These are phyloP conservation scores for Volvox africanus DNA, from an alignment of 139 green algal genomes.

Conservation along the genomic window DNA sequence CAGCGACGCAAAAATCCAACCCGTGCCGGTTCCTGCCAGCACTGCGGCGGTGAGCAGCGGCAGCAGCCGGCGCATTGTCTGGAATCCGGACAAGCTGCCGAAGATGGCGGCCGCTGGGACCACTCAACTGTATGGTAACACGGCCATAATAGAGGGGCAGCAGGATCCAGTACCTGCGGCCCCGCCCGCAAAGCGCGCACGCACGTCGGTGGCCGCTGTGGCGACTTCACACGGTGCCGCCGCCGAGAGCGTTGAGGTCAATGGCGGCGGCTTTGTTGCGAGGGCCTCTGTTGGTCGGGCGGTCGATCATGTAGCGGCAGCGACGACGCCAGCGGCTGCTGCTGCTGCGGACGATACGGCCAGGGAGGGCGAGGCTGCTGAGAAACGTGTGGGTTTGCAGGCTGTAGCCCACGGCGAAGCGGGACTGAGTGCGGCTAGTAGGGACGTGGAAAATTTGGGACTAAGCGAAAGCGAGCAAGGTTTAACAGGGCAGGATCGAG, in stretches of 20 bases:
- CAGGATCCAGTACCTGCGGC: background rate
- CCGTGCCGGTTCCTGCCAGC: background rate
- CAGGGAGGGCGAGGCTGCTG: background rate
- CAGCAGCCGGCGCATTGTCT: conserved; percentile 22
- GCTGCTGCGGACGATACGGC: background rate
- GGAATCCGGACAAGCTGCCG: conserved; percentile 4
- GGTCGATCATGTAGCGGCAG: background rate
- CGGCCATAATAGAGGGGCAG: background rate
- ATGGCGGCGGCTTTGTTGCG: background rate
- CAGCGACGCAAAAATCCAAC: background rate
- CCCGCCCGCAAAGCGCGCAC: background rate
- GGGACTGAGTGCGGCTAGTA: background rate
- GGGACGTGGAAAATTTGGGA: background rate
- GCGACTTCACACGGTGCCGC: background rate
- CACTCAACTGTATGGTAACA: too few relatives aligned
- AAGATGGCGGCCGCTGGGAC: background rate
- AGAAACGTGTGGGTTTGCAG: background rate
- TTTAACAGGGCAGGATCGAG: too few relatives aligned
- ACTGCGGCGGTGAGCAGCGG: background rate
- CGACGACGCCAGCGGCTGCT: background rate
- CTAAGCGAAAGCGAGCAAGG: too few relatives aligned
- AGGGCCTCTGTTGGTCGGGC: background rate
- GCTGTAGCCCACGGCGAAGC: background rate
- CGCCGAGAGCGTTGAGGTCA: background rate
- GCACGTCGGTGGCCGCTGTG: background rate